Evolutionary conservation across 306 rosid species (phyloP).

Genomic region (Amphicarpaea edgeworthii): DNA sequence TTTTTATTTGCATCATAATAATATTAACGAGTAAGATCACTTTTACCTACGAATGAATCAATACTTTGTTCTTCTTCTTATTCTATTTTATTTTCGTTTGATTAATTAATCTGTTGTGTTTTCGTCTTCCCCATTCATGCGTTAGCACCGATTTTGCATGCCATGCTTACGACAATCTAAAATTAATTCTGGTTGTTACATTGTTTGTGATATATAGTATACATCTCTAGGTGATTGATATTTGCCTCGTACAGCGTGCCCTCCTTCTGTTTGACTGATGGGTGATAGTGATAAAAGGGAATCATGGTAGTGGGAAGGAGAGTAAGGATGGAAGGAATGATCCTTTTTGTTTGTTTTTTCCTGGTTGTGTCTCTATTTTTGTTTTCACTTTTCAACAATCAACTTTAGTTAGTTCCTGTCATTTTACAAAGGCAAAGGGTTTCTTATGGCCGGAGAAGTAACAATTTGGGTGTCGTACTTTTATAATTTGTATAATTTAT

Average conservation of each 20-base stretch:
- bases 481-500: not conserved
- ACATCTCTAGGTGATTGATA: not conserved
- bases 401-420: not conserved
- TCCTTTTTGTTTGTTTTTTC: not conserved
- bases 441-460: not conserved
- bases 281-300: not conserved
- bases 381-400: too few relatives aligned
- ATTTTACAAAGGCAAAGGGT: not conserved
- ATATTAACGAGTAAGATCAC: not conserved
- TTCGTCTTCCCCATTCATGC: not conserved
- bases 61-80: not conserved
- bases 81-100: not conserved
- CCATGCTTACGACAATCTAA: not conserved
- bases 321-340: too few relatives aligned
- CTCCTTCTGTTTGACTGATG: not conserved
- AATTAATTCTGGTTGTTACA: not conserved
- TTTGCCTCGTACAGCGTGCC: not conserved
- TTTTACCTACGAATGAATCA: not conserved
- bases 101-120: not conserved
- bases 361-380: not conserved
- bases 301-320: not conserved
- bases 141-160: not conserved
- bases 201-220: not conserved
- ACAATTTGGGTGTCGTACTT: not conserved
- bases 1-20: not conserved